Evolutionary conservation across 1,284 basidiomycete species (phyloP).

Genomic region (Leccinum huronense): DNA sequence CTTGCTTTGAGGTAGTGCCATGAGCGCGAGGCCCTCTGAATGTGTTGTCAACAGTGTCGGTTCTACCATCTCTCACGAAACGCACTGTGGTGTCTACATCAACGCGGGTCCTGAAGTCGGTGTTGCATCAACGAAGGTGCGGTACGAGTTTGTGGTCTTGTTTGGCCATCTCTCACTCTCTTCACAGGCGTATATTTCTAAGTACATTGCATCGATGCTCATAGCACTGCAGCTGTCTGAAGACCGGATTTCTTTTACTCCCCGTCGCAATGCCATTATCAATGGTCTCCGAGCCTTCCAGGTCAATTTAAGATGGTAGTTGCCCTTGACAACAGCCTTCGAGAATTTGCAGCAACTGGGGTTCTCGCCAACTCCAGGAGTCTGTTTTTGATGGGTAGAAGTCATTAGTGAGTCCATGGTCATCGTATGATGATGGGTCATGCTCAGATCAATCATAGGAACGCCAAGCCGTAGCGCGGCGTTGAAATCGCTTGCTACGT

Average conservation of each 20-base stretch:
- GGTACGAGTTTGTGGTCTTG: conserved; percentile 12
- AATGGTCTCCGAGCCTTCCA: conserved; percentile 91
- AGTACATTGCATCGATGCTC: conserved; percentile 98
- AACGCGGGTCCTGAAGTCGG: conserved; percentile 99
- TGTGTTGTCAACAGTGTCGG: conserved; percentile 99
- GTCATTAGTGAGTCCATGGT: conserved; percentile 75
- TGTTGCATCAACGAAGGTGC: conserved; percentile 98
- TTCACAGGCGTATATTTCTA: conserved; percentile 91
- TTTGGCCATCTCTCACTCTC: neutral
- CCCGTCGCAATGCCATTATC: conserved; percentile 92
- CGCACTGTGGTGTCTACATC: conserved; percentile 99
- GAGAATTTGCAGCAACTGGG: conserved; percentile 74
- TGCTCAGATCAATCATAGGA: conserved; percentile 39
- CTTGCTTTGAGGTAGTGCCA: conserved; percentile 95
- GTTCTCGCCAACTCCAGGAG: conserved; percentile 82
- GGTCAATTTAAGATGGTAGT: conserved; percentile 89
- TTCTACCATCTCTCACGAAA: conserved; percentile 96
- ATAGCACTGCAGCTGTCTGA: conserved; percentile 97
- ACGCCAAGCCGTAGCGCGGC: conserved; percentile 76
- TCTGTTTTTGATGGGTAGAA: conserved; percentile 96
- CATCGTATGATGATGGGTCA: no score
- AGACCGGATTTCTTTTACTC: conserved; percentile 91
- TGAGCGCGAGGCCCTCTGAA: conserved; percentile 93
- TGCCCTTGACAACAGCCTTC: conserved; percentile 75
- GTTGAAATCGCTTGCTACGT: conserved; percentile 74